Evolutionary conservation across 306 rosid genomes (phyloP), one percentile per base, ranked within the genome.

Genomic region (Arachis stenosperma): DNA sequence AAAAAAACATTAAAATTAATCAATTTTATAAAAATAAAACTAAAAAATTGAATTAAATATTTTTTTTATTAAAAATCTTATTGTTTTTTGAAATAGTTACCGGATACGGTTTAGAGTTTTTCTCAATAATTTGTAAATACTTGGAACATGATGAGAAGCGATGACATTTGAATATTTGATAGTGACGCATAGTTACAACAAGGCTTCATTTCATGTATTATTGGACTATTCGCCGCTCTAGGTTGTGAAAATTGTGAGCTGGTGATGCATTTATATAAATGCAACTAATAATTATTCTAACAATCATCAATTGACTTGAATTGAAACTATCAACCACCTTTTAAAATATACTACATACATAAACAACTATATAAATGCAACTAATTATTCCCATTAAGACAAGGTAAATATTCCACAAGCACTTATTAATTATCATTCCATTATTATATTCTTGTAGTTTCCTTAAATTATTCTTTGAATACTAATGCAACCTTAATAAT

Each of bases 251-350:
- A 64, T 7, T 64, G 36, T 74, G 65, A 74, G 47, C 56, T 64
- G 65, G 53, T 53, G 37, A 42, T 54, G 2, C 61, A 64, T 22
- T 22, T 53, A 22, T 33, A 33, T 33, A 33, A 33, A 33, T 33
- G 37, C 37, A 33, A 33, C 37, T 2, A 3, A 74, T 2, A 3
- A 74, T 22, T 72, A 27, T 60, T 72, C 77, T 15, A 60, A 61
- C 51, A 36, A 52, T 42, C 22, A 9, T 60, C 43, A 6, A 47
- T 46, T 59, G 48, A 71, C 68, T 46, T 71, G 17, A 71, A 59
- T 59, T 12, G 43, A 56, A 41, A 71, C 8, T 8, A 29, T 8
- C 65, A 71, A 57, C 75, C 2, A 44, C 14, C 13, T 56, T 29
- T 43, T 39, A 15, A 37, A 33, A 33, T 33, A 33, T 33, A 4